Conservation (phyloP, 495 filamentous ascomycete species). For the Tetracladium setigerum region DNA sequence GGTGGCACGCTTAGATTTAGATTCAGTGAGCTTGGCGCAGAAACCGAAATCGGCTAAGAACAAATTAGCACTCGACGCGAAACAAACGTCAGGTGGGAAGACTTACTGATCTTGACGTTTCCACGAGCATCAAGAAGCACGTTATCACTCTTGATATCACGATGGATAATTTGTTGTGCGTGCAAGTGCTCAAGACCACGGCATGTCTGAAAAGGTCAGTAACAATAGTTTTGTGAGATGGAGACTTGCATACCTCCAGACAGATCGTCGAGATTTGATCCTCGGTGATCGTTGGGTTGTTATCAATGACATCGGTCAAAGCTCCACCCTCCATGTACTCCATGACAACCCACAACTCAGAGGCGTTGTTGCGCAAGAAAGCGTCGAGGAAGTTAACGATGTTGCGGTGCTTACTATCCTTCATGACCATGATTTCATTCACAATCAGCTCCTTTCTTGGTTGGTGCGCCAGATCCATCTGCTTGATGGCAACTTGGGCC, state of each 20-base stretch:
- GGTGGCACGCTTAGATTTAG: conserved; percentile 92
- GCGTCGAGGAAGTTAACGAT: conserved; percentile 99
- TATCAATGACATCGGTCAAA: conserved; percentile 96
- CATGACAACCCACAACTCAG: conserved; percentile 98
- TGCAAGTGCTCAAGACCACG: conserved; percentile 91
- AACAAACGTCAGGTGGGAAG: not conserved
- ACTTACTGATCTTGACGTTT: conserved; percentile 96
- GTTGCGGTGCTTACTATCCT: conserved; percentile 94
- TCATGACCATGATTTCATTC: conserved; percentile 99
- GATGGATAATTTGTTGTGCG: conserved; percentile 93
- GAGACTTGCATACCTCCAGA: conserved; percentile 59
- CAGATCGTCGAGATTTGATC: conserved; percentile 98
- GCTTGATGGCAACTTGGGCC: conserved; percentile 92
- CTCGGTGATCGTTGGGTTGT: conserved; percentile 91
- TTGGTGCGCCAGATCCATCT: conserved; percentile 98
- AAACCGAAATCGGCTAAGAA: conserved; percentile 89
- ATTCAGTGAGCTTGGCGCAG: conserved; percentile 96
- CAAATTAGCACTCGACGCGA: conserved; percentile 26
- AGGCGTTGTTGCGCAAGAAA: conserved; percentile 85
- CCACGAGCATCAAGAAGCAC: conserved; percentile 88
- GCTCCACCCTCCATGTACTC: conserved; percentile 99
- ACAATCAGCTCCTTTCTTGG: conserved; percentile 97
- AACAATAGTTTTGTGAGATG: not conserved
- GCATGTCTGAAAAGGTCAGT: conserved; percentile 60
- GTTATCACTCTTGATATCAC: conserved; percentile 98